phyloP scores from a whole-genome alignment of 2,329 filamentous ascomycete genomes.

The Cryphonectria japonica region DNA sequence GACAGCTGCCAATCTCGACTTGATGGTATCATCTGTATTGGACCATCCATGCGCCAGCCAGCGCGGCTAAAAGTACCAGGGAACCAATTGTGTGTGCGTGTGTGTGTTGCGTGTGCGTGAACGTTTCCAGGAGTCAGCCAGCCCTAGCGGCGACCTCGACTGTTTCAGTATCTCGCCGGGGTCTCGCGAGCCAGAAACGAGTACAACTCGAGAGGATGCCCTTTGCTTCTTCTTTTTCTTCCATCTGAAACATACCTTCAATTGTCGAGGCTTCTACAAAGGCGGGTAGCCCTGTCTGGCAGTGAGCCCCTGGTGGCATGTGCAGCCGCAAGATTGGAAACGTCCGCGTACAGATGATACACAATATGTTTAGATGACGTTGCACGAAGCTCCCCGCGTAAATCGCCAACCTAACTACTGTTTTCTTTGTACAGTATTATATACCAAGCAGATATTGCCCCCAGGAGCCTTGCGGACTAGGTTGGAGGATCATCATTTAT shows the following conservation, averaged over 20 bases:
- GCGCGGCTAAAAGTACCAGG: neutral
- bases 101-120: neutral
- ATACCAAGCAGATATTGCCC: neutral
- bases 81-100: neutral
- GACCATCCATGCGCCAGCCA: neutral
- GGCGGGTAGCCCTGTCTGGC: no score
- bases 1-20: neutral
- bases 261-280: neutral
- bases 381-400: neutral
- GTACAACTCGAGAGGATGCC: neutral
- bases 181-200: neutral
- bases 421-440: neutral
- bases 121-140: neutral
- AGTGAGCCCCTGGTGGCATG: neutral
- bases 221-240: neutral
- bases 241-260: neutral
- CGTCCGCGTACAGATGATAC: neutral
- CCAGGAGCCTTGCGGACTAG: neutral
- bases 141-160: neutral
- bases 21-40: neutral
- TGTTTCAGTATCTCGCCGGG: neutral
- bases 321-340: neutral
- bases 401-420: neutral
- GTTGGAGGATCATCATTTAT: neutral
- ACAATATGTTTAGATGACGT: neutral